phyloP scores from a whole-genome alignment of 352 stramenopile species.

The Phytophthora aleatoria region DNA sequence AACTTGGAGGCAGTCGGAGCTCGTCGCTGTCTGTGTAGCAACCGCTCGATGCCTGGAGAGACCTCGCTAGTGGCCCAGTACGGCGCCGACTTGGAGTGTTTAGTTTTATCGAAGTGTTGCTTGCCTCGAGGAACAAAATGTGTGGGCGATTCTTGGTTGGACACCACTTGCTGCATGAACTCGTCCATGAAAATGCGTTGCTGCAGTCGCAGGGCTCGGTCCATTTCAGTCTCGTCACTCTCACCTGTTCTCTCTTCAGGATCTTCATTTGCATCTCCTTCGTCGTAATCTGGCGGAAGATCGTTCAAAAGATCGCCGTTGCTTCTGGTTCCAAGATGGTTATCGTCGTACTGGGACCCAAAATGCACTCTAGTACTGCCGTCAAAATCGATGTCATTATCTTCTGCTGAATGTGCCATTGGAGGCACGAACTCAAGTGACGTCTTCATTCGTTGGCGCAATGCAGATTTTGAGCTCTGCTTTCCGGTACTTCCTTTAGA shows the following conservation, averaged over 20 bases:
- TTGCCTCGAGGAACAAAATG: conserved; percentile 13
- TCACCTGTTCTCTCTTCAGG: conserved; percentile 6
- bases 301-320: conserved; percentile 2
- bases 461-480: neutral
- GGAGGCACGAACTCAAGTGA: conserved; percentile 28
- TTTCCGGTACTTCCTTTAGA: conserved; percentile 8
- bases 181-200: conserved; percentile 61
- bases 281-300: conserved; percentile 9
- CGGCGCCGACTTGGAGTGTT: conserved; percentile 10
- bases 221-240: conserved; percentile 25
- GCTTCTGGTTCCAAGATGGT: neutral
- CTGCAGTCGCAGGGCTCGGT: conserved; percentile 47
- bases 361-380: conserved; percentile 8
- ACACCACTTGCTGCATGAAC: conserved; percentile 55
- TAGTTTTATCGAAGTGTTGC: neutral
- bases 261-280: conserved; percentile 19
- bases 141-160: conserved; percentile 24
- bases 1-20: conserved; percentile 5
- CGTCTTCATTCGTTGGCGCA: conserved; percentile 28
- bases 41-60: conserved; percentile 32
- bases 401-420: neutral
- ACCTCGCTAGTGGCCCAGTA: conserved; percentile 30
- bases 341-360: conserved; percentile 15
- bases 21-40: conserved; percentile 33
- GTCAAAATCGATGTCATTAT: neutral